Percentiles rank a stretch among this genome's conserved stretches.
Conservation (phyloP, 2,329 filamentous ascomycete species). For the Penicillium sp. region DNA sequence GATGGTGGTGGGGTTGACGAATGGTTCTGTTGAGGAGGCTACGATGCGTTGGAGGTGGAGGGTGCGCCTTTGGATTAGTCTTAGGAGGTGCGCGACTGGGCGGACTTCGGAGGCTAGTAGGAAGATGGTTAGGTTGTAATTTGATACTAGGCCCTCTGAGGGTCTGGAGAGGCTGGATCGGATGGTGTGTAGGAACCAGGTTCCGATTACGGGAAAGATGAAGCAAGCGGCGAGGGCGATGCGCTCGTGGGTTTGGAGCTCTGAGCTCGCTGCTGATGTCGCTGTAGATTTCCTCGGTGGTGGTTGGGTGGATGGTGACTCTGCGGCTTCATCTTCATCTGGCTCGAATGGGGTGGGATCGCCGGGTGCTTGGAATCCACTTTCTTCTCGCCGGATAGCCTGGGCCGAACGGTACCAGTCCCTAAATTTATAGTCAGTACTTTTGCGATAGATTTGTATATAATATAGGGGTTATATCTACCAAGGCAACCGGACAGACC, state of each 20-base stretch:
- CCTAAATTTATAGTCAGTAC: conserved; percentile 42
- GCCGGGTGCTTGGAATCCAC: conserved; percentile 24
- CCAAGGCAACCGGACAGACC: conserved; percentile 90
- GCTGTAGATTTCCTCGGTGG: conserved; percentile 18
- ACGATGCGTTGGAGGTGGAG: conserved; percentile 77
- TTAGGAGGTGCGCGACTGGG: conserved; percentile 77
- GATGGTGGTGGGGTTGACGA: conserved; percentile 36
- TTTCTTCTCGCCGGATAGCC: conserved; percentile 55
- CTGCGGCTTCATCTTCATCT: conserved; percentile 21
- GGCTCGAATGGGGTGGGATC: conserved; percentile 28
- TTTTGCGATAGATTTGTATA: background rate
- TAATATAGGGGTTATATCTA: conserved; percentile 43
- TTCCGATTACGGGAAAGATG: conserved; percentile 71
- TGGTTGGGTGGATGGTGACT: background rate
- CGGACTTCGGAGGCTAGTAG: conserved; percentile 81
- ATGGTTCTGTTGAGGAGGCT: conserved; percentile 25
- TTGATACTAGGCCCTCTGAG: conserved; percentile 82
- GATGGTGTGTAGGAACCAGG: conserved; percentile 79
- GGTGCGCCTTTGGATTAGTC: conserved; percentile 74
- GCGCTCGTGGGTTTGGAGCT: conserved; percentile 73
- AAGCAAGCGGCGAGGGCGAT: conserved; percentile 77
- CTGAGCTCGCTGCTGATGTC: conserved; percentile 48
- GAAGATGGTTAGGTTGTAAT: conserved; percentile 92
- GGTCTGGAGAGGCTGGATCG: conserved; percentile 76
- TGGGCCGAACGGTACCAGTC: conserved; percentile 74